Percentiles rank a stretch among this genome's conserved stretches.
Evolutionary conservation across 2,329 filamentous ascomycete genomes (phyloP).

Genomic region (Raffaelea deltoideospora): DNA sequence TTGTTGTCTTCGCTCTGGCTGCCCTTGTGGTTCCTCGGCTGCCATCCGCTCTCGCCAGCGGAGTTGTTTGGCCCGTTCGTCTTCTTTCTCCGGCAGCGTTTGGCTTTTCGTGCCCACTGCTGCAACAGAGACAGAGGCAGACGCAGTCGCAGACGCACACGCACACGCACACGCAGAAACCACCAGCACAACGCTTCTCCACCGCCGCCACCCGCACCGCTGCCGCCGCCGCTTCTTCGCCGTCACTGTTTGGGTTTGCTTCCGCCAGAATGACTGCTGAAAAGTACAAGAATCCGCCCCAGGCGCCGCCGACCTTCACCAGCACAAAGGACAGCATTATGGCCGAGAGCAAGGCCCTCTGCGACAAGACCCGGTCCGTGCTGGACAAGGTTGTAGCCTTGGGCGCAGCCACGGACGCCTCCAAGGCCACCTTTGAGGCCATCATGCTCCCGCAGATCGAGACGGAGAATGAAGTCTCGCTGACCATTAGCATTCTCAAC

Average conservation of each 20-base stretch:
- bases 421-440: slow-evolving; percentile 37
- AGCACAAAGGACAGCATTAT: slow-evolving; percentile 56
- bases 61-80: slow-evolving; percentile 14
- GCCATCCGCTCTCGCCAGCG: slow-evolving; percentile 35
- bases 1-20: slow-evolving; percentile 50
- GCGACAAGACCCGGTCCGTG: slow-evolving; percentile 44
- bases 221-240: slow-evolving; percentile 18
- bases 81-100: slow-evolving; percentile 1
- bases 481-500: slow-evolving; percentile 50
- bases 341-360: slow-evolving; percentile 49
- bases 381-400: slow-evolving; percentile 53
- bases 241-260: slow-evolving; percentile 22
- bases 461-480: slow-evolving; percentile 50
- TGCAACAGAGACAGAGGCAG: too few species aligned
- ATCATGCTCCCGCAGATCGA: slow-evolving; percentile 52
- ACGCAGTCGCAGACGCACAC: too few species aligned
- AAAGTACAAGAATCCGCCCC: slow-evolving; percentile 59
- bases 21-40: slow-evolving; percentile 43
- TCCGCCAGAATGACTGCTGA: slow-evolving; percentile 42
- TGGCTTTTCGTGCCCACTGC: too few species aligned
- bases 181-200: slow-evolving; percentile 1
- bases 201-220: slow-evolving; percentile 16
- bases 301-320: slow-evolving; percentile 63
- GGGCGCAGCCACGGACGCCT: slow-evolving; percentile 33
- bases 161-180: slow-evolving; percentile 3